phyloP scores from a whole-genome alignment of 225 moss, liverwort and hornwort species.

The Marchantia polymorpha region DNA sequence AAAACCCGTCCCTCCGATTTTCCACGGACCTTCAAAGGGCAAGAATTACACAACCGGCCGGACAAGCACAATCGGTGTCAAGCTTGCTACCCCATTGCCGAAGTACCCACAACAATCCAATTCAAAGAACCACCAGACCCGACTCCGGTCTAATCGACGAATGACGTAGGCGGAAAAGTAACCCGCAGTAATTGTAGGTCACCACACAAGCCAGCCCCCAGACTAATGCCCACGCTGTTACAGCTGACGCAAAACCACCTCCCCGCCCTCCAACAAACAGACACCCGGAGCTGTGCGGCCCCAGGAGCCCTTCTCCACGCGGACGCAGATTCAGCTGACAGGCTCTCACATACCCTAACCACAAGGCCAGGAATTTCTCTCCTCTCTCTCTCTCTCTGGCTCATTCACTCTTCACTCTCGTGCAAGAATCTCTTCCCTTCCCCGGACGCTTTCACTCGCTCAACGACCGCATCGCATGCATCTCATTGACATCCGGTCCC shows the following conservation, averaged over 20 bases:
- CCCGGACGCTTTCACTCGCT: background rate
- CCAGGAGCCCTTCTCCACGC: background rate
- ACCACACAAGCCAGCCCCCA: background rate
- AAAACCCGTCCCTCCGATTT: background rate
- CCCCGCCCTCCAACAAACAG: background rate
- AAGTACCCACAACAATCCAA: background rate
- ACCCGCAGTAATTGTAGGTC: background rate
- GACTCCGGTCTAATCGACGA: background rate
- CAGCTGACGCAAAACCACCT: background rate
- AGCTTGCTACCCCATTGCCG: background rate
- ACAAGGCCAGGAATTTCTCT: background rate
- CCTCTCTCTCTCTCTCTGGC: background rate
- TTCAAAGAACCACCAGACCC: background rate
- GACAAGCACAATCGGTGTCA: background rate
- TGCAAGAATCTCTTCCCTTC: background rate
- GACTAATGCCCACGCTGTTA: background rate
- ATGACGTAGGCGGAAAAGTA: no score
- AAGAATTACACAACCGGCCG: background rate
- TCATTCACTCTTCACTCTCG: no score
- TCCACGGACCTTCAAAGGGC: background rate
- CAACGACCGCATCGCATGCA: background rate
- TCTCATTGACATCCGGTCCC: background rate
- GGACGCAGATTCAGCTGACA: background rate
- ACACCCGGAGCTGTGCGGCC: background rate
- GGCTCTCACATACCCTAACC: background rate